Conservation (phyloP, 2,329 filamentous ascomycete species). For the Xylaria hypoxylon region DNA sequence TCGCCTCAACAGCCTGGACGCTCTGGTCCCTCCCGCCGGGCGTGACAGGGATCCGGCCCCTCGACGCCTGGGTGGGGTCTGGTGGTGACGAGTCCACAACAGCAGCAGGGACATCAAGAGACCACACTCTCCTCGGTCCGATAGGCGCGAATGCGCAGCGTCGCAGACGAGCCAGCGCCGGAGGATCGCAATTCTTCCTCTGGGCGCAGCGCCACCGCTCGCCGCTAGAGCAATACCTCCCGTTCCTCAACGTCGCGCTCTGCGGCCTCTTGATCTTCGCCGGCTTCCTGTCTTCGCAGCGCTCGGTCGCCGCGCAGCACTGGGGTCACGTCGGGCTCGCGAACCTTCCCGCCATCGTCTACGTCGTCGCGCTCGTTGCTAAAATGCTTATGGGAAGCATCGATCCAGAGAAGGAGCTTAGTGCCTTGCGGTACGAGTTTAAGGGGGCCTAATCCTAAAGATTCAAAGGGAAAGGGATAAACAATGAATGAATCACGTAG, state of each 20-base stretch:
- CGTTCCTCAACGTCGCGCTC: slow-evolving; percentile 70
- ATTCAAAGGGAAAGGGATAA: neutral
- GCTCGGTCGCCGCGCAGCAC: slow-evolving; percentile 38
- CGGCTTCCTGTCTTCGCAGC: slow-evolving; percentile 52
- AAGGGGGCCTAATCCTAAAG: slow-evolving; percentile 65
- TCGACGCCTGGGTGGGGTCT: slow-evolving; percentile 59
- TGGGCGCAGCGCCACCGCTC: slow-evolving; percentile 46
- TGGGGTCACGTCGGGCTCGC: slow-evolving; percentile 58
- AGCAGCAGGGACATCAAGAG: neutral
- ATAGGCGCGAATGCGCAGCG: slow-evolving; percentile 36
- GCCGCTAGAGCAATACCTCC: slow-evolving; percentile 69
- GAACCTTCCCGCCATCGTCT: slow-evolving; percentile 68
- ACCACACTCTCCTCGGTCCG: neutral
- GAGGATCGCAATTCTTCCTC: slow-evolving; percentile 20
- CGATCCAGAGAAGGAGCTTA: slow-evolving; percentile 74
- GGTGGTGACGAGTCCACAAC: neutral
- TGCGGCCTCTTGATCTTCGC: slow-evolving; percentile 63
- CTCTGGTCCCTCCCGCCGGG: slow-evolving; percentile 67
- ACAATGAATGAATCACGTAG: slow-evolving; percentile 1
- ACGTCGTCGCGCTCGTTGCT: slow-evolving; percentile 69
- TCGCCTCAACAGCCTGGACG: slow-evolving; percentile 71
- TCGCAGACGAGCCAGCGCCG: slow-evolving; percentile 33
- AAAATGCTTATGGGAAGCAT: slow-evolving; percentile 76
- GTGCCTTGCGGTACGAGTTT: slow-evolving; percentile 71
- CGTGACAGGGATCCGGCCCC: slow-evolving; percentile 62